Evolutionary conservation across 2,329 filamentous ascomycete species (phyloP).

Genomic region (Stachybotrys chlorohalonatus): DNA sequence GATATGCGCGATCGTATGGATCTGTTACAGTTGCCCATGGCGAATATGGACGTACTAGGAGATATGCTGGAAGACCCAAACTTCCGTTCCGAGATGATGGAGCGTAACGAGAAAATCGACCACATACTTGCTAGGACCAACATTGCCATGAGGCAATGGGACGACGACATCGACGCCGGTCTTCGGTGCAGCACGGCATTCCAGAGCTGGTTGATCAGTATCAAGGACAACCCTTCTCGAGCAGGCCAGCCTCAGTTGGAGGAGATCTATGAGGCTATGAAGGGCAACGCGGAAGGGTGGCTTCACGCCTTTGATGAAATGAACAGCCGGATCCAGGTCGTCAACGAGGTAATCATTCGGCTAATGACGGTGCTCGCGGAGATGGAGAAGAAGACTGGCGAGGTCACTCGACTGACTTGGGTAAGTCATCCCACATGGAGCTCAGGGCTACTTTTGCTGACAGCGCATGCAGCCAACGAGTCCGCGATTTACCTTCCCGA

Average conservation of each 20-base stretch:
- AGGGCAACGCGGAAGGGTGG: slow-evolving; percentile 88
- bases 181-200: slow-evolving; percentile 69
- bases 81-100: slow-evolving; percentile 74
- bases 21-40: slow-evolving; percentile 72
- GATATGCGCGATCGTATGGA: slow-evolving; percentile 76
- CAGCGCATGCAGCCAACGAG: not conserved
- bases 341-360: slow-evolving; percentile 62
- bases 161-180: slow-evolving; percentile 73
- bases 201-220: slow-evolving; percentile 60
- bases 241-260: slow-evolving; percentile 52
- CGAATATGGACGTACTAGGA: slow-evolving; percentile 76
- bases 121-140: slow-evolving; percentile 78
- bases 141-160: slow-evolving; percentile 63
- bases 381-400: slow-evolving; percentile 76
- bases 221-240: slow-evolving; percentile 53
- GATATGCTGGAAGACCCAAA: slow-evolving; percentile 76
- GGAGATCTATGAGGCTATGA: slow-evolving; percentile 82
- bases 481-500: not conserved
- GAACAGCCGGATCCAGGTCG: slow-evolving; percentile 59
- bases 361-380: slow-evolving; percentile 72
- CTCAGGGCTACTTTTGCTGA: too few species aligned
- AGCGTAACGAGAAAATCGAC: slow-evolving; percentile 85
- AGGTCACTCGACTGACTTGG: slow-evolving; percentile 70
- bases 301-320: slow-evolving; percentile 69
- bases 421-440: slow-evolving; percentile 35